Conservation (phyloP, 2,329 filamentous ascomycete species). For the Fusarium staphyleae region DNA sequence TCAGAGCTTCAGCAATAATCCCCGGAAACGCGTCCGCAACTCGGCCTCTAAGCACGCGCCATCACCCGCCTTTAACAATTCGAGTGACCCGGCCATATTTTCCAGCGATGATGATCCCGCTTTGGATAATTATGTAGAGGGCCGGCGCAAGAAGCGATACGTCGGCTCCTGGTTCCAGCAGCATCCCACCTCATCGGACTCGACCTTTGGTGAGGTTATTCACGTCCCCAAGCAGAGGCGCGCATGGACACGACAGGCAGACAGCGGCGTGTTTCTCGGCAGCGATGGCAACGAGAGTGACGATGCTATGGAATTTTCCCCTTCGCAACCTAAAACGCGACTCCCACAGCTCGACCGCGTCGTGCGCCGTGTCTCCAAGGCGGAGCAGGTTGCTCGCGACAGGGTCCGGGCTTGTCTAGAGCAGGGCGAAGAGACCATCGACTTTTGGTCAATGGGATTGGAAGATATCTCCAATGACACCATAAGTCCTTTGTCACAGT, state of each 20-base stretch:
- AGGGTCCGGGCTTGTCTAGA: slow-evolving; percentile 64
- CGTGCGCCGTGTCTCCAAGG: slow-evolving; percentile 44
- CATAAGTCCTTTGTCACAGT: slow-evolving; percentile 62
- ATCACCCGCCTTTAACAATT: slow-evolving; percentile 60
- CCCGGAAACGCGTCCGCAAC: slow-evolving; percentile 50
- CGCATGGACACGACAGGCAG: slow-evolving; percentile 64
- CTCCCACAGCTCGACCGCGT: slow-evolving; percentile 49
- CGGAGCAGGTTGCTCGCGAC: slow-evolving; percentile 54
- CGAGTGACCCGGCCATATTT: slow-evolving; percentile 75
- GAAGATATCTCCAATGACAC: slow-evolving; percentile 62
- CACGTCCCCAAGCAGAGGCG: slow-evolving; percentile 54
- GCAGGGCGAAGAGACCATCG: slow-evolving; percentile 63
- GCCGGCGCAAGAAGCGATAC: slow-evolving; percentile 67
- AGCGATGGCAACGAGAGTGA: slow-evolving; percentile 63
- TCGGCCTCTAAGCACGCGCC: slow-evolving; percentile 40
- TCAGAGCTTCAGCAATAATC: slow-evolving; percentile 50
- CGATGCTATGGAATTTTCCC: slow-evolving; percentile 46
- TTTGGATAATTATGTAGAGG: slow-evolving; percentile 68
- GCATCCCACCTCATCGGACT: slow-evolving; percentile 59
- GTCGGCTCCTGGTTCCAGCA: slow-evolving; percentile 74
- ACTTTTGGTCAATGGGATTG: slow-evolving; percentile 66
- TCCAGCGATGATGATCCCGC: slow-evolving; percentile 75
- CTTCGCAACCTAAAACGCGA: slow-evolving; percentile 44
- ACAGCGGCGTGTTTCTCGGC: slow-evolving; percentile 74
- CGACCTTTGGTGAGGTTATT: slow-evolving; percentile 52